Conservation (phyloP, 169 alveolate genomes). For the Cytauxzoon felis region DNA sequence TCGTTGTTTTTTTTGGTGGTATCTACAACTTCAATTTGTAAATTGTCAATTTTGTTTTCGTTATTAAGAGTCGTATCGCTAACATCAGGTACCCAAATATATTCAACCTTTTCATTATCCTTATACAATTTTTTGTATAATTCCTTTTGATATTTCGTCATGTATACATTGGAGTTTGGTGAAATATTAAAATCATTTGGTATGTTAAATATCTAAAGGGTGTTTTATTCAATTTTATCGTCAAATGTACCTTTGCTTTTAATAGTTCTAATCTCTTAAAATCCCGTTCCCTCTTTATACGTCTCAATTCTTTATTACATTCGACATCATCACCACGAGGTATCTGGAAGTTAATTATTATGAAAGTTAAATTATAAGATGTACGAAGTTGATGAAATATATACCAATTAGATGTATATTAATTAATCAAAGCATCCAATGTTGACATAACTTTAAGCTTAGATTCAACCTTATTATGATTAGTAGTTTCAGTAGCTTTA, state of each 20-base stretch:
- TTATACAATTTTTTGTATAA: constrained; percentile 40
- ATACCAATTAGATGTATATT: no score
- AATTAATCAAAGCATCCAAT: no score
- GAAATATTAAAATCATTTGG: constrained; percentile 16
- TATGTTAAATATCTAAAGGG: constrained; percentile 33
- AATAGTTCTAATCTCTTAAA: constrained; percentile 13
- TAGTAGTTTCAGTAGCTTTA: no score
- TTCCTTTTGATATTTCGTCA: constrained; percentile 51
- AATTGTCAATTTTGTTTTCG: constrained; percentile 8
- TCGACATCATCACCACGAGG: constrained; percentile 30
- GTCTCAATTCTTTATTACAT: constrained; percentile 17
- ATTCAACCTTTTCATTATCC: constrained; percentile 12
- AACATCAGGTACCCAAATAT: constrained; percentile 41
- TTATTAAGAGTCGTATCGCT: constrained; percentile 44
- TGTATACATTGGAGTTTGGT: constrained; percentile 28
- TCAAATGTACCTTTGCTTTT: constrained; percentile 37
- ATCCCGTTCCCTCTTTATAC: constrained; percentile 24
- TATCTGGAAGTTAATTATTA: not conserved
- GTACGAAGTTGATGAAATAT: not conserved
- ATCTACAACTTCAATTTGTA: not conserved
- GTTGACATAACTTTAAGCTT: no score
- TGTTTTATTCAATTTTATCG: not conserved
- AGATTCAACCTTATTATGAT: no score
- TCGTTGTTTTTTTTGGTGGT: not conserved
- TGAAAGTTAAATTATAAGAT: not conserved